Conservation (phyloP, 83 land plant genomes). For the Isoetes engelmannii region DNA sequence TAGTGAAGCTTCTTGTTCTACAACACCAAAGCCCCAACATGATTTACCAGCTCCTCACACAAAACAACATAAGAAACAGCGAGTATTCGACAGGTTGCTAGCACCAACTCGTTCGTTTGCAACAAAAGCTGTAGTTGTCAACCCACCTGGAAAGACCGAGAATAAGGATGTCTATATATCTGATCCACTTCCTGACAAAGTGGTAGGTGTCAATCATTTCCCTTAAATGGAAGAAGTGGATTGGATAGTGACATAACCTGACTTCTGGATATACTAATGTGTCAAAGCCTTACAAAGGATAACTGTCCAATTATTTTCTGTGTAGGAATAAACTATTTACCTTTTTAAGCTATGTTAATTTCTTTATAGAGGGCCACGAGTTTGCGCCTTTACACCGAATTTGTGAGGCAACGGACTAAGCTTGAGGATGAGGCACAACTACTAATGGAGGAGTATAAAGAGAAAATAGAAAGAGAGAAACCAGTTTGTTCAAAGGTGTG, state of each 20-base stretch:
- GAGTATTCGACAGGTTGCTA: not conserved
- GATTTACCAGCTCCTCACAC: not conserved
- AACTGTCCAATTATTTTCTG: not conserved
- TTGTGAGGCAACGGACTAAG: not conserved
- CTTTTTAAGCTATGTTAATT: not conserved
- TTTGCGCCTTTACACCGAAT: conserved; percentile 6
- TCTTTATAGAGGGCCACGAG: not conserved
- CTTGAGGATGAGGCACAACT: conserved; percentile 3
- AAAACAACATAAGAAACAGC: not conserved
- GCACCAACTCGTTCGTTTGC: not conserved
- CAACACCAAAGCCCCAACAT: not conserved
- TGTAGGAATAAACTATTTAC: not conserved
- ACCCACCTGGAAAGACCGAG: not conserved
- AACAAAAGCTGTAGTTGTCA: not conserved
- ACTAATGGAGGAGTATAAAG: not conserved
- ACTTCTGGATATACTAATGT: not conserved
- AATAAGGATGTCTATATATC: not conserved
- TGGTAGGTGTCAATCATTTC: not conserved
- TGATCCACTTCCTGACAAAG: not conserved
- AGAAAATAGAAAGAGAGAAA: conserved; percentile 2
- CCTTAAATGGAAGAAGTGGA: not conserved
- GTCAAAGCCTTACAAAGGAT: not conserved
- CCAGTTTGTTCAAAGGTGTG: conserved; percentile 3
- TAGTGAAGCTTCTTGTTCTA: not conserved
- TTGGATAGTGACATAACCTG: not conserved